These are phyloP conservation scores for Solanum boliviense DNA, from an alignment of 257 asterid species.

Conservation along the genomic window DNA sequence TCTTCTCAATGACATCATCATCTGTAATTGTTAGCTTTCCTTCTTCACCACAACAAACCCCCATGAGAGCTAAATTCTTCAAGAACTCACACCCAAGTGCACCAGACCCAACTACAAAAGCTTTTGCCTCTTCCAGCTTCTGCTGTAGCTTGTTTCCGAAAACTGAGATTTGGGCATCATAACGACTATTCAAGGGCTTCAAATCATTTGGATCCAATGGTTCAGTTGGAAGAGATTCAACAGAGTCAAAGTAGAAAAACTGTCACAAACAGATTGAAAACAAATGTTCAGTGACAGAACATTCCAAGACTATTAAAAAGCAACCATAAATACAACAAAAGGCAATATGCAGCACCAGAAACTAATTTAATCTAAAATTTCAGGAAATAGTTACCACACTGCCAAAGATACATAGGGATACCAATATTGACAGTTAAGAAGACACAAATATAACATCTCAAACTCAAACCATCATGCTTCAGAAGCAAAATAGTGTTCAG, in stretches of 20 bases:
- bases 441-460: neutral
- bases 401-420: neutral
- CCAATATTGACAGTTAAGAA: neutral
- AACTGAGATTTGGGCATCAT: slow-evolving; percentile 92
- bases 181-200: slow-evolving; percentile 71
- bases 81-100: slow-evolving; percentile 93
- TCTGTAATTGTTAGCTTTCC: slow-evolving; percentile 81
- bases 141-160: slow-evolving; percentile 80
- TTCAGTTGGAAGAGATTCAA: slow-evolving; percentile 82
- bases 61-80: slow-evolving; percentile 89
- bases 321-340: neutral
- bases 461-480: neutral
- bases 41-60: slow-evolving; percentile 66
- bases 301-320: neutral
- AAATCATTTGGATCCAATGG: slow-evolving; percentile 62
- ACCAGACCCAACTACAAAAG: slow-evolving; percentile 90
- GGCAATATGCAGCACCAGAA: neutral
- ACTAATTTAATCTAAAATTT: neutral
- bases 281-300: neutral
- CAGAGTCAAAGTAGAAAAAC: slow-evolving; percentile 91
- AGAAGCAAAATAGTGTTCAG: neutral
- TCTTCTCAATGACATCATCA: slow-evolving; percentile 93
- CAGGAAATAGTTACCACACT: neutral
- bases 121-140: slow-evolving; percentile 68
- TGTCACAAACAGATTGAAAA: slow-evolving; percentile 11